These are phyloP conservation scores for Paramecium primaurelia DNA, from an alignment of 73 alveolate genomes.

Conservation along the genomic window DNA sequence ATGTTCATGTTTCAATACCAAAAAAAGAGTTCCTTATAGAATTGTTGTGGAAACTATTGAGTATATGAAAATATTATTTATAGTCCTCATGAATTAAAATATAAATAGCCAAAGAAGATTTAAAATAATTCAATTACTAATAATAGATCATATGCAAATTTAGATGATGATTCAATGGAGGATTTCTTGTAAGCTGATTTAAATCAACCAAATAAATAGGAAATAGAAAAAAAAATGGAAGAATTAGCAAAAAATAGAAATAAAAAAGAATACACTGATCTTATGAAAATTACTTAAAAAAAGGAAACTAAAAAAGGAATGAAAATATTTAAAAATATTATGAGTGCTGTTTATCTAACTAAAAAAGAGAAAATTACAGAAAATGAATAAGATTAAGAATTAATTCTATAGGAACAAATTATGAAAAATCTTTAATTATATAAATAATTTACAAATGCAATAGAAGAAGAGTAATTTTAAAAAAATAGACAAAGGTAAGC, in stretches of 20 bases:
- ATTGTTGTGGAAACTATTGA: constrained; percentile 63
- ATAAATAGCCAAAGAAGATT: background rate
- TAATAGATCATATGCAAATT: background rate
- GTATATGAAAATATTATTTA: background rate
- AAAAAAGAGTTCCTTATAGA: constrained; percentile 88
- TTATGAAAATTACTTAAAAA: background rate
- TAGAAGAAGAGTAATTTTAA: constrained; percentile 2
- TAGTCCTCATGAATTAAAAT: constrained; percentile 18
- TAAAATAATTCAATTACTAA: background rate
- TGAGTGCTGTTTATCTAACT: background rate
- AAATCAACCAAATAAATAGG: background rate
- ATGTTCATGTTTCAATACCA: constrained; percentile 82
- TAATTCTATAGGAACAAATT: background rate
- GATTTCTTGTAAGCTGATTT: background rate
- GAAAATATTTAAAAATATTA: background rate
- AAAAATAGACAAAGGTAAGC: background rate
- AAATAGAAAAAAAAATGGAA: background rate
- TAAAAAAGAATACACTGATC: background rate
- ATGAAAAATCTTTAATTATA: background rate
- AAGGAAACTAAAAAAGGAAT: background rate
- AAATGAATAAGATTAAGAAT: background rate
- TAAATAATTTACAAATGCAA: background rate
- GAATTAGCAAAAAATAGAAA: background rate
- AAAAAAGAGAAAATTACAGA: background rate
- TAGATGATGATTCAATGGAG: constrained; percentile 29